These are phyloP conservation scores for Clonostachys sp. DNA, from an alignment of 2,329 filamentous ascomycete genomes.

Conservation along the genomic window DNA sequence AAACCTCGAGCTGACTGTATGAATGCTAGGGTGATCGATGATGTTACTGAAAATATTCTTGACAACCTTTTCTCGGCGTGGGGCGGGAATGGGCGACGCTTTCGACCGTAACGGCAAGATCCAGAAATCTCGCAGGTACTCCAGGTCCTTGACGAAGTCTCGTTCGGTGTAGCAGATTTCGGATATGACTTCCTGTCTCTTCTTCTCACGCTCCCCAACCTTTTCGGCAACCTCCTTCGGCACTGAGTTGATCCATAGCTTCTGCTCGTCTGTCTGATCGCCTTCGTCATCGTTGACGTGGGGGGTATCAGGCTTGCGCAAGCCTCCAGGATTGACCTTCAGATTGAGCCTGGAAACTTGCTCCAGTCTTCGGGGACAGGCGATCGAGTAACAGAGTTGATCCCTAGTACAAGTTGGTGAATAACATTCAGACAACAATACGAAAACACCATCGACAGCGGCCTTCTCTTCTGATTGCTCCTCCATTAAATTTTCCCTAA, in stretches of 20 bases:
- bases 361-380: constrained; percentile 87
- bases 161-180: constrained; percentile 98
- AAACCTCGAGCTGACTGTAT: constrained; percentile 84
- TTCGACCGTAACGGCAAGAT: constrained; percentile 84
- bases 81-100: constrained; percentile 82
- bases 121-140: constrained; percentile 98
- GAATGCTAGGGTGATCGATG: constrained; percentile 75
- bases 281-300: constrained; percentile 70
- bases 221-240: constrained; percentile 91
- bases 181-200: constrained; percentile 95
- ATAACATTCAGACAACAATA: constrained; percentile 93
- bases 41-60: constrained; percentile 95
- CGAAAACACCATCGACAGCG: constrained; percentile 90
- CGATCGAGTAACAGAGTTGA: constrained; percentile 95
- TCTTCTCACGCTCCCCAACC: constrained; percentile 88
- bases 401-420: constrained; percentile 95
- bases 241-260: constrained; percentile 98
- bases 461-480: constrained; percentile 68
- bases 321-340: constrained; percentile 76
- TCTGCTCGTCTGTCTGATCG: constrained; percentile 89
- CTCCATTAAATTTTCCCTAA: constrained; percentile 87
- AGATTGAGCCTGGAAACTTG: constrained; percentile 93
- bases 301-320: constrained; percentile 60
- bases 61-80: constrained; percentile 84
- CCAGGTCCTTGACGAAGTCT: constrained; percentile 97